These are phyloP conservation scores for Pythium rhizo-oryzae DNA, from an alignment of 352 stramenopile species.

Conservation along the genomic window DNA sequence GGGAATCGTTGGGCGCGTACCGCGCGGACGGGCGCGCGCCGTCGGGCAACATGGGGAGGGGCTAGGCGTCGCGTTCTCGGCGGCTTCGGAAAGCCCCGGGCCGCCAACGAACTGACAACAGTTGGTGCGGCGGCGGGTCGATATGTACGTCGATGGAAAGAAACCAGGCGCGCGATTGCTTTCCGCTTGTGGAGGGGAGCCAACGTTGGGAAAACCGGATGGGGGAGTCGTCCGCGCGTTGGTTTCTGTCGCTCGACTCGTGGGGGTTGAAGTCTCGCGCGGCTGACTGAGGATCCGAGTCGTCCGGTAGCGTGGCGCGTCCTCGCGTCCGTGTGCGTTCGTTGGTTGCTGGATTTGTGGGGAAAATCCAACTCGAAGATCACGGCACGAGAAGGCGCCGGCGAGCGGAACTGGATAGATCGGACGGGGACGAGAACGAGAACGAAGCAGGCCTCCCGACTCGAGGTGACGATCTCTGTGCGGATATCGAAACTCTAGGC, in stretches of 20 bases:
- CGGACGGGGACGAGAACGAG: background rate
- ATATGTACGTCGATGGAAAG: background rate
- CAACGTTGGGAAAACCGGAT: background rate
- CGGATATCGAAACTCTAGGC: background rate
- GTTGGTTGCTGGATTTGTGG: background rate
- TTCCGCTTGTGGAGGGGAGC: background rate
- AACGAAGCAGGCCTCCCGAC: background rate
- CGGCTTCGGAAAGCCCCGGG: background rate
- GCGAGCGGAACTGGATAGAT: conserved; percentile 2
- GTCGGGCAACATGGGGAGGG: background rate
- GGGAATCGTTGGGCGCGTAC: background rate
- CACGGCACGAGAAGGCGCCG: background rate
- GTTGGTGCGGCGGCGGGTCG: background rate
- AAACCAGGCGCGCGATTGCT: conserved; percentile 4
- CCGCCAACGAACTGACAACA: conserved; percentile 7
- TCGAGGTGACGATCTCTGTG: background rate
- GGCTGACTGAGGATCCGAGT: no score
- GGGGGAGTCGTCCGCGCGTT: background rate
- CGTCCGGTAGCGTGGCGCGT: background rate
- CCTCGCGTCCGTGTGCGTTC: no score
- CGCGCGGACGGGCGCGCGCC: conserved; percentile 4
- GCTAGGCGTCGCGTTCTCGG: background rate
- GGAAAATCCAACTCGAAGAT: conserved; percentile 1
- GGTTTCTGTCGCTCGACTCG: no score
- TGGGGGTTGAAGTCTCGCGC: no score